A percentile compares a stretch with the other conserved stretches of the same genome.
phyloP scores from a whole-genome alignment of 495 filamentous ascomycete species.

The Podospora didyma region DNA sequence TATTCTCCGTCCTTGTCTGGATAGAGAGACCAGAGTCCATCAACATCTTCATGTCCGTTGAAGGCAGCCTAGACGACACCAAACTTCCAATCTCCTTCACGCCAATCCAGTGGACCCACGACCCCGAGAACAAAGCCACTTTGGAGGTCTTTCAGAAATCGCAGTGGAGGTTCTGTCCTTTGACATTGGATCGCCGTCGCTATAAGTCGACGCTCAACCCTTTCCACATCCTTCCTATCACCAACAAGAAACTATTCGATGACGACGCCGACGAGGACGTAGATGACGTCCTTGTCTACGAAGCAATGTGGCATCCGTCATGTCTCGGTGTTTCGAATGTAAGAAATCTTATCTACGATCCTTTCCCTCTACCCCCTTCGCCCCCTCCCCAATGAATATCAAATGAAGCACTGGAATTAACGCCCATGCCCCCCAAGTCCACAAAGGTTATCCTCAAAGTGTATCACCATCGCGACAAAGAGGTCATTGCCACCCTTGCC shows the following conservation, averaged over 20 bases:
- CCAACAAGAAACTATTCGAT: not conserved
- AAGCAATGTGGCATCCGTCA: not conserved
- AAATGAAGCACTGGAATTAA: too few relatives aligned
- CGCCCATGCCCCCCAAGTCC: not conserved
- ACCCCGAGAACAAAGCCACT: not conserved
- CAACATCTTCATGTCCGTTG: not conserved
- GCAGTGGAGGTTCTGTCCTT: constrained; percentile 4
- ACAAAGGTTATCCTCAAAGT: constrained; percentile 1
- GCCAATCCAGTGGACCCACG: not conserved
- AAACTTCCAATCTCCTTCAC: not conserved
- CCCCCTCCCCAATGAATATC: not conserved
- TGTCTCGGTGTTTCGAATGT: not conserved
- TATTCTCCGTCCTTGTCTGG: constrained; percentile 3
- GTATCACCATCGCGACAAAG: not conserved
- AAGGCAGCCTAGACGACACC: not conserved
- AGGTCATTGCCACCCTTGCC: not conserved
- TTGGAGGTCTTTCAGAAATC: not conserved
- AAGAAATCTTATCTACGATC: too few relatives aligned
- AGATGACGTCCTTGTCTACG: constrained; percentile 1
- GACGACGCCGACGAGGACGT: not conserved
- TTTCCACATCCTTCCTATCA: constrained; percentile 7
- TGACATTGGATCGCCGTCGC: not conserved
- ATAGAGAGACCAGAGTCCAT: not conserved
- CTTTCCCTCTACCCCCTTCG: too few relatives aligned
- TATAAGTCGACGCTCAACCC: not conserved